A percentile compares a stretch with the other conserved stretches of the same genome.
Evolutionary conservation across 106 monocot species (phyloP).

Genomic region (Iris macrosiphon): DNA sequence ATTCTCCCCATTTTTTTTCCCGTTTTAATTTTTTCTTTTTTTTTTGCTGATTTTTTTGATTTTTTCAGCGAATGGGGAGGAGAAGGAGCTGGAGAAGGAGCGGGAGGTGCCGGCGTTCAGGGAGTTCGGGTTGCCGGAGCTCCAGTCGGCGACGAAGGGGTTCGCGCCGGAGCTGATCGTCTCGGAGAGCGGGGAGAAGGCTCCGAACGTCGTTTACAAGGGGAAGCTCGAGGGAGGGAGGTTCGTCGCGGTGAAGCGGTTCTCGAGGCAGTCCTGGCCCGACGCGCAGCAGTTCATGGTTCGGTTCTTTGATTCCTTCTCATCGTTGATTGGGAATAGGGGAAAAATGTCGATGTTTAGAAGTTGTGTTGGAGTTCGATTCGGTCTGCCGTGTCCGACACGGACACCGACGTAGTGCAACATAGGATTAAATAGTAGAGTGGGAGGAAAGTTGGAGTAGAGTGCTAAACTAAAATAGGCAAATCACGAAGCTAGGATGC

Average conservation of each 20-base stretch:
- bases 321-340: no score
- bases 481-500: no score
- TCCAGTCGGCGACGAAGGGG: constrained; percentile 78
- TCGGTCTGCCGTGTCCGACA: no score
- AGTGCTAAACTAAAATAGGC: no score
- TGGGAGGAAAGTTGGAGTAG: no score
- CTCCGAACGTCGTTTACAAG: constrained; percentile 33
- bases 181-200: constrained; percentile 96
- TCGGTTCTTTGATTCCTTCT: constrained; percentile 4
- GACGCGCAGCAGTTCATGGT: constrained; percentile 97
- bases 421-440: no score
- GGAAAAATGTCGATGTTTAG: no score
- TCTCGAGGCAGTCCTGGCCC: constrained; percentile 94
- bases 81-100: constrained; percentile 38
- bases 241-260: constrained; percentile 83
- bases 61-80: constrained; percentile 30
- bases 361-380: no score
- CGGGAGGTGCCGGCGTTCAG: constrained; percentile 77
- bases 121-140: constrained; percentile 82
- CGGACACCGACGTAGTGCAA: no score
- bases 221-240: constrained; percentile 71
- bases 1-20: not conserved
- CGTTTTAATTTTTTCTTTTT: not conserved
- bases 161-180: constrained; percentile 87
- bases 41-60: constrained; percentile 4